These are phyloP conservation scores for Aureobasidium leucospermi DNA, from an alignment of 2,329 filamentous ascomycete species.

Conservation along the genomic window DNA sequence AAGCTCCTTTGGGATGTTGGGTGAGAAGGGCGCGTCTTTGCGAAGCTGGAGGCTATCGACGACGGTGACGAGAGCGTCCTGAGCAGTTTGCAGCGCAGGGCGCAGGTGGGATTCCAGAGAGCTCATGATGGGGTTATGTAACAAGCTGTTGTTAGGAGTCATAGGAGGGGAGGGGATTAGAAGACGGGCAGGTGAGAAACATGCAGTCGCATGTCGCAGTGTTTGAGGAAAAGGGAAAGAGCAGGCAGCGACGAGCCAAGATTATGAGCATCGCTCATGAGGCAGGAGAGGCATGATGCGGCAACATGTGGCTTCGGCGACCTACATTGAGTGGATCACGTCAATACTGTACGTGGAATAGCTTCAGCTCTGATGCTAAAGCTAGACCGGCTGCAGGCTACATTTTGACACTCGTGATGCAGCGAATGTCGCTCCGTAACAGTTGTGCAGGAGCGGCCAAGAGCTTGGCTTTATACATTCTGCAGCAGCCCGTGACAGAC, in stretches of 20 bases:
- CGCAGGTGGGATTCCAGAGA: background rate
- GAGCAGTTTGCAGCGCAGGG: background rate
- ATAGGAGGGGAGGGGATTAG: background rate
- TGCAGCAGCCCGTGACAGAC: background rate
- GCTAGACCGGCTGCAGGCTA: background rate
- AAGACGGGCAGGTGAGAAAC: background rate
- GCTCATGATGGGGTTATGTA: background rate
- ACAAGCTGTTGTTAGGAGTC: background rate
- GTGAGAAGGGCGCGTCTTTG: slow-evolving; percentile 24
- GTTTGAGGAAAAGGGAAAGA: background rate
- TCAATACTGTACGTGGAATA: slow-evolving; percentile 5
- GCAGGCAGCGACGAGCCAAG: slow-evolving; percentile 3
- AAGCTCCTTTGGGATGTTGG: slow-evolving; percentile 27
- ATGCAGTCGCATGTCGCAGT: background rate
- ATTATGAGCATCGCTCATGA: background rate
- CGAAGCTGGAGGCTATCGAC: slow-evolving; percentile 10
- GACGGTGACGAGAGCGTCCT: background rate
- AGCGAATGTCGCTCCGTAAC: background rate
- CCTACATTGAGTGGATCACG: background rate
- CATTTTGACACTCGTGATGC: background rate
- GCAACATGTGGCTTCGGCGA: background rate
- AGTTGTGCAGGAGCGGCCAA: background rate
- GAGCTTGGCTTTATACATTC: background rate
- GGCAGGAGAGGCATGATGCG: background rate
- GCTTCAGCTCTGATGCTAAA: background rate